phyloP scores from a whole-genome alignment of 140 eudicot genomes.

The Cichorium intybus region DNA sequence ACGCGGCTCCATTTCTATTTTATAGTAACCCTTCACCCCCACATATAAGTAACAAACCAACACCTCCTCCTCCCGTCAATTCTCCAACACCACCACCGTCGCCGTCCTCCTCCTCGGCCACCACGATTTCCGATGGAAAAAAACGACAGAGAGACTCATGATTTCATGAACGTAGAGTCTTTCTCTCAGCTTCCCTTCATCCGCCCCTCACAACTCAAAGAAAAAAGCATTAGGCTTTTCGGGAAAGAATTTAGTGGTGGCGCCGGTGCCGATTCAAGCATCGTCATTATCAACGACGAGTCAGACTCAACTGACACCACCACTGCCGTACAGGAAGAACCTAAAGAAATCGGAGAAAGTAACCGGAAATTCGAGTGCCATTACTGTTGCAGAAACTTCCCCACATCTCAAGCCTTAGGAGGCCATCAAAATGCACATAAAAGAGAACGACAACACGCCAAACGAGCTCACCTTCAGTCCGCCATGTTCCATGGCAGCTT shows the following conservation, averaged over 20 bases:
- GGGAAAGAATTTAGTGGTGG: conserved; percentile 67
- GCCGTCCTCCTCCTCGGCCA: not conserved
- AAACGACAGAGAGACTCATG: conserved; percentile 46
- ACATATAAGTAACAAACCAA: not conserved
- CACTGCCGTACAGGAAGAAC: not conserved
- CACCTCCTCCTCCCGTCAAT: not conserved
- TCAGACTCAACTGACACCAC: conserved; percentile 23
- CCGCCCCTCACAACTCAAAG: conserved; percentile 51
- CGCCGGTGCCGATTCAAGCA: not conserved
- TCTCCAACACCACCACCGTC: conserved; percentile 8
- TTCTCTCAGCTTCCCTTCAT: conserved; percentile 86
- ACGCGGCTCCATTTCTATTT: not conserved
- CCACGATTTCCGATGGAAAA: conserved; percentile 42
- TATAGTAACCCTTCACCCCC: not conserved
- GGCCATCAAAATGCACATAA: conserved; percentile 98
- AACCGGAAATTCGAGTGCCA: conserved; percentile 74
- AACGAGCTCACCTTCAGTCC: conserved; percentile 60
- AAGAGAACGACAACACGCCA: conserved; percentile 83
- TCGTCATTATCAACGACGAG: conserved; percentile 19
- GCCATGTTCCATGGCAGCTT: conserved; percentile 34
- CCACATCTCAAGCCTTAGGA: conserved; percentile 88
- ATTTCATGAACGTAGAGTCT: conserved; percentile 81
- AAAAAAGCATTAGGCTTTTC: conserved; percentile 60
- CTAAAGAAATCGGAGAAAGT: conserved; percentile 34
- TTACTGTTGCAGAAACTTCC: conserved; percentile 80